Evolutionary conservation across 2,329 filamentous ascomycete species (phyloP), one percentile per base, ranked within the genome.

Genomic region (Orbilia ellipsospora): DNA sequence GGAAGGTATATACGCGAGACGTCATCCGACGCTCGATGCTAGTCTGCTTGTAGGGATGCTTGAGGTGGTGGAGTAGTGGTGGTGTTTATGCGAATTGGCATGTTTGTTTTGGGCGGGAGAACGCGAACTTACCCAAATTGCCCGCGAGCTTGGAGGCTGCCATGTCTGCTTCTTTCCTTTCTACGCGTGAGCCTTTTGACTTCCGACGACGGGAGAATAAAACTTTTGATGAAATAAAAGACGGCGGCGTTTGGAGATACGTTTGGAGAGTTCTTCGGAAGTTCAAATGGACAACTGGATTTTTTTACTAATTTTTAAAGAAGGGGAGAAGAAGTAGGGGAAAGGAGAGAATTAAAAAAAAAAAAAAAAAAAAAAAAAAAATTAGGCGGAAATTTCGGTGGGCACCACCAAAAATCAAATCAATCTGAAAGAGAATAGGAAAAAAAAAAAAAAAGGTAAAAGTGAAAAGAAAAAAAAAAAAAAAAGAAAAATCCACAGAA

Each of bases 61-160:
- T 23, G 31, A 18, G 60, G 52, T 42, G 31, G 31, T n/a, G n/a
- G 40, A 10, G 31, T 36, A 6, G 31, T 36, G 31, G 31, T 36
- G 31, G 31, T 36, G 31, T 36, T 36, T 15, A 15, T 31, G 51
- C 23, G 51, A 23, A n/a, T 15, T 8, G n/a, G 20, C 16, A 13
- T 59, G 12, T 66, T 74, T 56, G 48, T n/a, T 62, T 52, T 52
- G 51, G 62, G 62, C 61, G 36, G 45, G 72, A 63, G 26, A 63
- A 75, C 59, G 64, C 64, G 52, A 52, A 75, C 72, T 75, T 59
- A 75, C 72, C 72, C 66, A 75, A 59, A 64, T 75, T 75, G 31
- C 64, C 31, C 8, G 31, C 64, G 31, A 75, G 72, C 64, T 75
- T 75, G 36, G 72, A 69, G 52, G 72, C 72, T 54, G 64, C 72